A percentile compares a stretch with the other conserved stretches of the same genome.
phyloP scores from a whole-genome alignment of 345 rosid genomes.

The Hibiscus trionum region DNA sequence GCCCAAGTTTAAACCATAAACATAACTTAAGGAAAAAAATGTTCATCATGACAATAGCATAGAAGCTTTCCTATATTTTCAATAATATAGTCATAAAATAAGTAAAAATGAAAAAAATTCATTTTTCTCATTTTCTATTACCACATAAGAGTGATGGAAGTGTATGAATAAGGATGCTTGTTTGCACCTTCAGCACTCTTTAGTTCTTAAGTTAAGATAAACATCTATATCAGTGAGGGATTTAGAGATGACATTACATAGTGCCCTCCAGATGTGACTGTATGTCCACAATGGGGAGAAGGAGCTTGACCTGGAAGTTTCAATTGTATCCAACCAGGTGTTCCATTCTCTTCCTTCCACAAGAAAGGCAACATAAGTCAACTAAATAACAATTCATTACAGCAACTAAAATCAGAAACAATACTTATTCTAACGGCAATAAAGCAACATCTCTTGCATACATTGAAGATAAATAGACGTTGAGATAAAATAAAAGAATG shows the following conservation, averaged over 20 bases:
- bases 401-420: conserved; percentile 5
- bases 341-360: conserved; percentile 92
- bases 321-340: conserved; percentile 97
- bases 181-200: no score
- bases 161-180: no score
- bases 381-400: conserved; percentile 14
- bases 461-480: background rate
- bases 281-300: conserved; percentile 89
- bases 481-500: background rate
- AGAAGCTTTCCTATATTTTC: no score
- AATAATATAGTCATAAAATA: no score
- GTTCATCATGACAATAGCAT: no score
- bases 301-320: conserved; percentile 99
- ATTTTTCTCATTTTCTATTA: no score
- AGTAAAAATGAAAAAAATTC: no score
- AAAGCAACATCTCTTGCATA: background rate
- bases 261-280: conserved; percentile 85
- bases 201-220: no score
- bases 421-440: background rate
- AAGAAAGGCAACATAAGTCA: conserved; percentile 35
- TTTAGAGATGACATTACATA: conserved; percentile 47
- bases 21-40: no score
- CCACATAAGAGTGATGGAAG: no score
- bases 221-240: no score
- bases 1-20: background rate